phyloP scores from a whole-genome alignment of 768 basidiomycete species.

The Terana coerulea region DNA sequence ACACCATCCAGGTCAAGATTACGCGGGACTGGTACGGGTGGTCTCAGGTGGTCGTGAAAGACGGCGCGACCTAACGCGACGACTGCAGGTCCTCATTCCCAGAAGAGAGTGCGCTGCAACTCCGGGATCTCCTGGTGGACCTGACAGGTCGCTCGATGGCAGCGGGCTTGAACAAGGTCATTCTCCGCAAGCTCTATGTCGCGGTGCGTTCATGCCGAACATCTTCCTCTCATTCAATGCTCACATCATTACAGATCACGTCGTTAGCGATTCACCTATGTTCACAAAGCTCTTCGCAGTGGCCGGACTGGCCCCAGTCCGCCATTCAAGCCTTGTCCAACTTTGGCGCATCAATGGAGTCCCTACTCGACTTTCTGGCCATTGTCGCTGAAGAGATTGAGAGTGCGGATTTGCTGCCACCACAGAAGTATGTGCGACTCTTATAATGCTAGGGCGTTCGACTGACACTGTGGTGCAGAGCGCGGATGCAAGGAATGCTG shows the following conservation, averaged over 20 bases:
- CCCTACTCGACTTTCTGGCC: constrained; percentile 69
- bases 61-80: neutral
- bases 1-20: constrained; percentile 92
- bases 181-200: constrained; percentile 84
- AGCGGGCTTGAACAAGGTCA: constrained; percentile 59
- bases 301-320: constrained; percentile 75
- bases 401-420: constrained; percentile 68
- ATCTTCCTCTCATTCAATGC: constrained; percentile 4
- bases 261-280: constrained; percentile 71
- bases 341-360: constrained; percentile 53
- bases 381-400: constrained; percentile 84
- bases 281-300: constrained; percentile 51
- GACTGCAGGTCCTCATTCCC: constrained; percentile 8
- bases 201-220: constrained; percentile 49
- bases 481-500: constrained; percentile 62
- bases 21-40: constrained; percentile 78
- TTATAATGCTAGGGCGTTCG: neutral
- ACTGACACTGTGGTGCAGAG: constrained; percentile 33
- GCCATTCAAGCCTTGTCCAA: constrained; percentile 60
- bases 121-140: constrained; percentile 67
- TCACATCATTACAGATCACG: constrained; percentile 41
- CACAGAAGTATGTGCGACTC: constrained; percentile 57
- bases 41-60: neutral
- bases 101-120: constrained; percentile 18
- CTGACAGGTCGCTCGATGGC: constrained; percentile 64